phyloP scores from a whole-genome alignment of 345 rosid genomes.

The Salix purpurea region DNA sequence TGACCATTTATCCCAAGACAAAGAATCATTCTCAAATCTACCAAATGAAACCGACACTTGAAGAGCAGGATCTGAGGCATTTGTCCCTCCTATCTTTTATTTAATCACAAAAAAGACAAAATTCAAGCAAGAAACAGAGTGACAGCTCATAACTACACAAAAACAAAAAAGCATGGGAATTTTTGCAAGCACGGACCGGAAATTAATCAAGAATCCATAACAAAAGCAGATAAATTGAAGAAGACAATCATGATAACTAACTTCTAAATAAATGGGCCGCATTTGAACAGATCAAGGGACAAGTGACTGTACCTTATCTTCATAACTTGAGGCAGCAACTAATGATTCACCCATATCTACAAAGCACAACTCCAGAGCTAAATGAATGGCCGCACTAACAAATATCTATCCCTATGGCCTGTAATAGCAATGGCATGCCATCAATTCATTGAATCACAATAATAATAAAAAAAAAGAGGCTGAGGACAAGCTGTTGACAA shows the following conservation, averaged over 20 bases:
- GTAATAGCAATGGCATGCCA: constrained; percentile 14
- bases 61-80: constrained; percentile 48
- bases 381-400: constrained; percentile 23
- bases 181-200: constrained; percentile 8
- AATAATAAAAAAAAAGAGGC: not conserved
- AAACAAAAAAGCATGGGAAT: constrained; percentile 16
- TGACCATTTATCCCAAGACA: constrained; percentile 93
- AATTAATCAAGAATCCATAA: constrained; percentile 6
- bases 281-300: constrained; percentile 28
- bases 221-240: constrained; percentile 13
- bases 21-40: constrained; percentile 80
- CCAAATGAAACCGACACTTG: constrained; percentile 88
- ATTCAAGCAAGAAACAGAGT: constrained; percentile 18
- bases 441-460: constrained; percentile 20
- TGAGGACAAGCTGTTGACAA: constrained; percentile 16
- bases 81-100: constrained; percentile 50
- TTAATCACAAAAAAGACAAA: constrained; percentile 11
- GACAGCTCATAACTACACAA: constrained; percentile 30
- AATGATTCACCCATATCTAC: constrained; percentile 56
- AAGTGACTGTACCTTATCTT: constrained; percentile 49
- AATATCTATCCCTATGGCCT: not conserved
- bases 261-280: constrained; percentile 18
- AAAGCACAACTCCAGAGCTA: constrained; percentile 20
- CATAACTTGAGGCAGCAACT: constrained; percentile 35
- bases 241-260: constrained; percentile 18